phyloP scores from a whole-genome alignment of 345 rosid genomes.

The Eucalyptus virginea region DNA sequence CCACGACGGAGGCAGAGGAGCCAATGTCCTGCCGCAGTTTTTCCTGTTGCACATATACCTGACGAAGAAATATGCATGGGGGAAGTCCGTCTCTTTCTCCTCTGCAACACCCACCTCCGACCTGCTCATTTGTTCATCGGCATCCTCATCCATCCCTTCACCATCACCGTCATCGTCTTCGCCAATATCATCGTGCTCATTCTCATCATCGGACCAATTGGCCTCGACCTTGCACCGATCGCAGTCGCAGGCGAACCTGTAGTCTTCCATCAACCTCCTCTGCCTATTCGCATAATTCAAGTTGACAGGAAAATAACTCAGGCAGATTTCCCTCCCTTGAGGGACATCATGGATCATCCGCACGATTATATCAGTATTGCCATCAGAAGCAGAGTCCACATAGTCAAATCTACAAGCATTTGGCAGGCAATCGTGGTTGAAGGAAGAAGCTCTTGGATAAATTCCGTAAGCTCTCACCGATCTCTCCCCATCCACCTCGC shows the following conservation, averaged over 20 bases:
- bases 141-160: conserved; percentile 30
- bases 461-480: conserved; percentile 74
- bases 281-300: conserved; percentile 37
- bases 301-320: conserved; percentile 90
- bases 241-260: conserved; percentile 71
- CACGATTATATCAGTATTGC: conserved; percentile 50
- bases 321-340: conserved; percentile 71
- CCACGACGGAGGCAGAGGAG: conserved; percentile 50
- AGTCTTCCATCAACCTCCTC: conserved; percentile 57
- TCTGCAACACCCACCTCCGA: neutral
- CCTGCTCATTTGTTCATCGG: conserved; percentile 16
- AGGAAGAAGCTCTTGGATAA: conserved; percentile 59
- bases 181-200: conserved; percentile 8
- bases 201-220: conserved; percentile 68
- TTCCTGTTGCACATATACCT: conserved; percentile 58
- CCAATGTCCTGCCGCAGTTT: conserved; percentile 68
- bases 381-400: conserved; percentile 28
- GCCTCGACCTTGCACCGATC: conserved; percentile 89
- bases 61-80: conserved; percentile 76
- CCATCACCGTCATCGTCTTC: conserved; percentile 10
- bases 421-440: conserved; percentile 90
- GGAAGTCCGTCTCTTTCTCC: conserved; percentile 29
- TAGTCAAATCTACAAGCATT: conserved; percentile 91
- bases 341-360: conserved; percentile 86
- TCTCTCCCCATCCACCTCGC: conserved; percentile 10